Base-by-base conservation (phyloP, 2,329 filamentous ascomycete species). In the Botryotinia narcissicola region DNA sequence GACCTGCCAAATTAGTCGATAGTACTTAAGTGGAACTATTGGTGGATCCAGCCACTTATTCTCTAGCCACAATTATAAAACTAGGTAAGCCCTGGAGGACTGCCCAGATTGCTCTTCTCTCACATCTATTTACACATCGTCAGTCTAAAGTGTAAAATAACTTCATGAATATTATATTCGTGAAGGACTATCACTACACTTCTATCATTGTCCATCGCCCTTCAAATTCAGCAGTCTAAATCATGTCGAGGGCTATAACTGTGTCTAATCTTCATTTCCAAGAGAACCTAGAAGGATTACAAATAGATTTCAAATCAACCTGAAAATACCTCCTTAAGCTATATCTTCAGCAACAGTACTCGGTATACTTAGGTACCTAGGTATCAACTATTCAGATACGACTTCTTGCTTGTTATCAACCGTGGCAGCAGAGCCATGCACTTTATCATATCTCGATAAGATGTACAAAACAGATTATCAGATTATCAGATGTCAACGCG, bases 191-290 rank as follows among this genome's bases (percentile, higher is more conserved):
- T 40, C 20, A 16, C 4, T 35, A 25, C 25, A n/a, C 32, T 62
- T 40, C 6, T n/a, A n/a, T 16, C 35, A 8, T 2, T 18, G 1
- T 16, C 12, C 0, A 2, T 62, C 22, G 12, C 1, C 14, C 4
- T 16, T 40, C 14, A 40, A n/a, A 18, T 18, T 16, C 16, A 40
- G 35, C 22, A 4, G 7, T 2, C 4, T n/a, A 9, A 18, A 16
- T 61, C 35, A 40, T 37, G 25, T n/a, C 4, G 5, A 25, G 12
- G 12, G 18, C 9, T 9, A n/a, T 14, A 40, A 18, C 25, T n/a
- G 6, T 18, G 1, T 62, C 60, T n/a, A 16, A 40, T 61, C 35
- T 37, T 0, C 14, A 29, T 59, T 61, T 2, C 2, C 20, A 12
- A 25, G 22, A 20, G 32, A 16, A 37, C 35, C 37, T 37, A 20